Percentiles rank a stretch among this genome's conserved stretches.
These are phyloP conservation scores for Arxiozyma slooffiae DNA, from an alignment of 1,139 yeast genomes.

Conservation along the genomic window DNA sequence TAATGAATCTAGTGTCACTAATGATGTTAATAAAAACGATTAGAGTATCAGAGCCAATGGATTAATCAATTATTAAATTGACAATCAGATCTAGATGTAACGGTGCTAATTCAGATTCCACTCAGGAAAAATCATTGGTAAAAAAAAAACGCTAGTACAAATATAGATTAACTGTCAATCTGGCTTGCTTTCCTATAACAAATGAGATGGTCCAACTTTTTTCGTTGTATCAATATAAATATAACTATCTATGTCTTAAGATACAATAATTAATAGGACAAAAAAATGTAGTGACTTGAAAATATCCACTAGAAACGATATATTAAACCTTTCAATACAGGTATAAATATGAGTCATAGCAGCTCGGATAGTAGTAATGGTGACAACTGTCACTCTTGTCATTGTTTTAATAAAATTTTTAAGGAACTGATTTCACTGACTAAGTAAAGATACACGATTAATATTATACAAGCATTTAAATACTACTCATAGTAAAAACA, in stretches of 20 bases:
- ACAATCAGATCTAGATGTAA: slow-evolving; percentile 70
- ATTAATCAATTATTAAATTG: slow-evolving; percentile 69
- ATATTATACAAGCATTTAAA: slow-evolving; percentile 68
- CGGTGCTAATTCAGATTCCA: slow-evolving; percentile 90
- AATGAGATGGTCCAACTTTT: slow-evolving; percentile 54
- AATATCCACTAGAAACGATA: slow-evolving; percentile 81
- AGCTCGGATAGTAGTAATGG: slow-evolving; percentile 79
- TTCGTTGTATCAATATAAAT: slow-evolving; percentile 60
- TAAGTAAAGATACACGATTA: slow-evolving; percentile 82
- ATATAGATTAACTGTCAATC: slow-evolving; percentile 90
- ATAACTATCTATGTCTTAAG: slow-evolving; percentile 72
- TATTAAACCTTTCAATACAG: slow-evolving; percentile 78
- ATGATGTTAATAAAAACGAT: slow-evolving; percentile 57
- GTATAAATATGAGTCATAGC: slow-evolving; percentile 83
- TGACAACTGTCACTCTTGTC: slow-evolving; percentile 71
- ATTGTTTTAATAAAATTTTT: slow-evolving; percentile 59
- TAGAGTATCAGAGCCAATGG: slow-evolving; percentile 60
- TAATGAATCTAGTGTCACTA: slow-evolving; percentile 77
- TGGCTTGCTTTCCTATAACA: slow-evolving; percentile 51
- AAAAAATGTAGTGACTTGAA: slow-evolving; percentile 72
- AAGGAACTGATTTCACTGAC: slow-evolving; percentile 79
- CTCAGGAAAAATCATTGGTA: slow-evolving; percentile 82
- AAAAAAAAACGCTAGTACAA: slow-evolving; percentile 74
- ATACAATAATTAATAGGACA: slow-evolving; percentile 56
- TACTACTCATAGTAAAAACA: slow-evolving; percentile 66